phyloP scores from a whole-genome alignment of 371 early-diverging fungal species.

The Syncephalastrum contaminatum region DNA sequence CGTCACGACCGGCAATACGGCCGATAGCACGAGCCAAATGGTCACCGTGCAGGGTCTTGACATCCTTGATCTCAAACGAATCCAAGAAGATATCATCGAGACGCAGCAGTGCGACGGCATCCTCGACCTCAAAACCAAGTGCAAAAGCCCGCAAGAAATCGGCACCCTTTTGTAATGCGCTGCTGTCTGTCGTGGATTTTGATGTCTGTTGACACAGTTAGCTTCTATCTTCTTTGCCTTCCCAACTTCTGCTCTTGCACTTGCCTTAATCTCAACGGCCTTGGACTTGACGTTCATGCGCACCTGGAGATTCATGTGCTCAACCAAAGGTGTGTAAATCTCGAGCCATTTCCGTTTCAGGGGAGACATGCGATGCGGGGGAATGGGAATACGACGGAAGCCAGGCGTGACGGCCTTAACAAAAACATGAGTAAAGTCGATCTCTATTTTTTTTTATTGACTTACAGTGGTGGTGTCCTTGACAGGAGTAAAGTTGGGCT shows the following conservation, averaged over 20 bases:
- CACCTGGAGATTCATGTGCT: conserved; percentile 95
- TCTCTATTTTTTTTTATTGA: conserved; percentile 24
- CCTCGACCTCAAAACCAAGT: conserved; percentile 92
- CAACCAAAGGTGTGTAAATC: conserved; percentile 98
- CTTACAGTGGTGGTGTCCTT: conserved; percentile 31
- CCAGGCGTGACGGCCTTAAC: conserved; percentile 48
- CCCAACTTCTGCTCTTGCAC: background rate
- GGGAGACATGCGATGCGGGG: conserved; percentile 89
- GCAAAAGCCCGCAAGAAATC: conserved; percentile 95
- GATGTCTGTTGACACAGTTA: conserved; percentile 56
- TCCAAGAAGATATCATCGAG: conserved; percentile 96
- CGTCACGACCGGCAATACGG: conserved; percentile 98
- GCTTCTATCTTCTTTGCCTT: background rate
- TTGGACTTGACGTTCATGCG: conserved; percentile 92
- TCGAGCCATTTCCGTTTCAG: conserved; percentile 97
- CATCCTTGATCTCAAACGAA: conserved; percentile 98
- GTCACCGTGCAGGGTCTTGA: conserved; percentile 95
- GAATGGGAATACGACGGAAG: conserved; percentile 86
- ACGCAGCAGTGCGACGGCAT: conserved; percentile 92
- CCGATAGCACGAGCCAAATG: conserved; percentile 98
- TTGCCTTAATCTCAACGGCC: conserved; percentile 70
- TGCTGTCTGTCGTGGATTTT: conserved; percentile 79
- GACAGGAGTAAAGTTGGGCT: conserved; percentile 44
- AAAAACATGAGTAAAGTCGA: background rate
- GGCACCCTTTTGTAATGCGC: conserved; percentile 91